phyloP scores from a whole-genome alignment of 441 rosid species.

The Arabidopsis hybrid region DNA sequence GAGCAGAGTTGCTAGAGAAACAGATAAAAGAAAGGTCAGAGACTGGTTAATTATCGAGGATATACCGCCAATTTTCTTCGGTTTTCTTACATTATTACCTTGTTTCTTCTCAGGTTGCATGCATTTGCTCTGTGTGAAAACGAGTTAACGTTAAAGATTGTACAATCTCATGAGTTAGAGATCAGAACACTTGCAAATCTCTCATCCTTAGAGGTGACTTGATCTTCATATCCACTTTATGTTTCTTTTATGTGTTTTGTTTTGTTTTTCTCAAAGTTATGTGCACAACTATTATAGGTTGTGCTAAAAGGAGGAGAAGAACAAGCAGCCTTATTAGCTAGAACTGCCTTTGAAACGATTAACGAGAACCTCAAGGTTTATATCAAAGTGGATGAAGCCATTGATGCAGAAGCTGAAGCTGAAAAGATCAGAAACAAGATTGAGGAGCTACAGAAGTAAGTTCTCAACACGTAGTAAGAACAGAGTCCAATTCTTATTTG shows the following conservation, averaged over 20 bases:
- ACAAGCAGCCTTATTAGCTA: conserved; percentile 66
- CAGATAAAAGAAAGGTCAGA: conserved; percentile 80
- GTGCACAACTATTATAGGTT: conserved; percentile 53
- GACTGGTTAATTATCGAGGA: too few relatives aligned
- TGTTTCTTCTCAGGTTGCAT: conserved; percentile 57
- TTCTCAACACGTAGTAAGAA: neutral
- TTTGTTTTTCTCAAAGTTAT: neutral
- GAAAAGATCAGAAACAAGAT: conserved; percentile 71
- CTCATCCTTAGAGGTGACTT: conserved; percentile 66
- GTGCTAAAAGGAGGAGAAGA: conserved; percentile 50
- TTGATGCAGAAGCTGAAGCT: conserved; percentile 61
- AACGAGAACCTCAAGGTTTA: conserved; percentile 79
- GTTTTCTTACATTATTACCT: too few relatives aligned
- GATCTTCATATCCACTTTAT: neutral
- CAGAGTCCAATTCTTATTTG: too few relatives aligned
- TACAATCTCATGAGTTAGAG: conserved; percentile 63
- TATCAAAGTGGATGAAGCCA: conserved; percentile 70
- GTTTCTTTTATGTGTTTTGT: conserved; percentile 5
- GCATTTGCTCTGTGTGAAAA: conserved; percentile 74
- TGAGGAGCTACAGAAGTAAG: conserved; percentile 73
- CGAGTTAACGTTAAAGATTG: conserved; percentile 51
- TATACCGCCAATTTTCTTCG: too few relatives aligned
- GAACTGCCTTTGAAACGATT: conserved; percentile 77
- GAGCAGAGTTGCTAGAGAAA: conserved; percentile 70
- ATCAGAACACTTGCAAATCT: conserved; percentile 69